phyloP scores from a whole-genome alignment of 305 asterid species.

The Fraxinus angustifolia region DNA sequence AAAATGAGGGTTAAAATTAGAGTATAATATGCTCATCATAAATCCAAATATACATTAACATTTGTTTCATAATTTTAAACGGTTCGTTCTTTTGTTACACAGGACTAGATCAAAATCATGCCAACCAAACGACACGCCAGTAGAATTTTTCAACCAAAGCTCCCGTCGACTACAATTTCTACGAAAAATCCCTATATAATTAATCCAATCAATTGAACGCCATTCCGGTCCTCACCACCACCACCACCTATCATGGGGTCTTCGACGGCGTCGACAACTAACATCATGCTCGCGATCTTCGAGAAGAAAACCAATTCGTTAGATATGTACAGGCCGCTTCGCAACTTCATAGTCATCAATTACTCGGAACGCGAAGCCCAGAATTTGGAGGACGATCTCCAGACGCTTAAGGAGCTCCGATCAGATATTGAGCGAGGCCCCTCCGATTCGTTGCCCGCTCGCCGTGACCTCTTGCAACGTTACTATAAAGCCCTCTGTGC shows the following conservation, averaged over 20 bases:
- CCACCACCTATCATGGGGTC: conserved; percentile 51
- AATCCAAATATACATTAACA: no score
- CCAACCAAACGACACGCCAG: neutral
- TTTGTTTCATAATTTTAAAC: no score
- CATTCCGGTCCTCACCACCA: neutral
- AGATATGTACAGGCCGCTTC: conserved; percentile 85
- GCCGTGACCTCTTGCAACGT: conserved; percentile 83
- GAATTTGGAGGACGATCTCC: conserved; percentile 84
- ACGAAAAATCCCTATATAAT: neutral
- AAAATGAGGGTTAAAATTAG: no score
- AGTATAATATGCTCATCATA: no score
- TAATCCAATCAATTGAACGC: neutral
- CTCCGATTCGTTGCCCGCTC: conserved; percentile 64
- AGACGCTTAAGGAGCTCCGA: conserved; percentile 66
- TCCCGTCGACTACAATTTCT: neutral
- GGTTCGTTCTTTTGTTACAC: neutral
- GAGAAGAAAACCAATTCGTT: conserved; percentile 80
- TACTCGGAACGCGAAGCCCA: conserved; percentile 95
- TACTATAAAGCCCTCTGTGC: conserved; percentile 94
- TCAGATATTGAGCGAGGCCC: conserved; percentile 66
- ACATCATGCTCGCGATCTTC: conserved; percentile 78
- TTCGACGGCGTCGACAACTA: conserved; percentile 57
- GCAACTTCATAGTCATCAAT: conserved; percentile 68
- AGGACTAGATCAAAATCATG: neutral
- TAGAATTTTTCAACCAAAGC: neutral